Base-by-base conservation (phyloP, 1,284 basidiomycete genomes). In the Rhizoctonia solani region DNA sequence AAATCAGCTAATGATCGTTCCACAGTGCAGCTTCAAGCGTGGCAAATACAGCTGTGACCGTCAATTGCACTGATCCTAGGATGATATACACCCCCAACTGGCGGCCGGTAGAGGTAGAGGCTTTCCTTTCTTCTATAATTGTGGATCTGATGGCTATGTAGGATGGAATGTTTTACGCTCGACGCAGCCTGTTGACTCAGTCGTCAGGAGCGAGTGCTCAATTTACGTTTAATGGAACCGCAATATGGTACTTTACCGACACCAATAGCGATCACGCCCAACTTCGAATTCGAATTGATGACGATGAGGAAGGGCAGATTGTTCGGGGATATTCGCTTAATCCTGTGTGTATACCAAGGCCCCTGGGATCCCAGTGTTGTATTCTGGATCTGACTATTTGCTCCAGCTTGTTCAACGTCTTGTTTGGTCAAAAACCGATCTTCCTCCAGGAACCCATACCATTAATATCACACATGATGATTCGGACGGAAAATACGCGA, bases 401-500 rank as follows among this genome's bases (percentile, higher is more conserved):
- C 6, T 14, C 3, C 34, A 65, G 59, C 44, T 65, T 19, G 47
- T 25, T 29, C 59, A 65, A 39, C 47, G 49, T 2, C 49, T 65
- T 8, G 37, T 65, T 8, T 65, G 59, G 59, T 37, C 23, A 8
- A 65, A 53, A 21, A 53, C 49, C 1, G 34, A 53, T 6, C 16
- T 65, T 1, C 25, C 34, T 13, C 23, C 49, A 3, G 59, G 59
- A 11, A 65, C 59, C 13, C 59, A 65, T 29, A 65, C 59, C 3
- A 52, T 65, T 49, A 65, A 65, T 11, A 65, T 65, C 39, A 53
- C 59, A 11, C 59, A 65, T 27, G 47, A 21, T 3, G 59, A 53
- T 16, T 25, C n/a, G 2, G 41, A 52, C 37, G 59, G 59, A 19
- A 52, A 65, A 32, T 53, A 53, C 21, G 47, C 49, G 8, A 65